phyloP scores from a whole-genome alignment of 2,329 filamentous ascomycete genomes.

The Pseudopithomyces chartarum region DNA sequence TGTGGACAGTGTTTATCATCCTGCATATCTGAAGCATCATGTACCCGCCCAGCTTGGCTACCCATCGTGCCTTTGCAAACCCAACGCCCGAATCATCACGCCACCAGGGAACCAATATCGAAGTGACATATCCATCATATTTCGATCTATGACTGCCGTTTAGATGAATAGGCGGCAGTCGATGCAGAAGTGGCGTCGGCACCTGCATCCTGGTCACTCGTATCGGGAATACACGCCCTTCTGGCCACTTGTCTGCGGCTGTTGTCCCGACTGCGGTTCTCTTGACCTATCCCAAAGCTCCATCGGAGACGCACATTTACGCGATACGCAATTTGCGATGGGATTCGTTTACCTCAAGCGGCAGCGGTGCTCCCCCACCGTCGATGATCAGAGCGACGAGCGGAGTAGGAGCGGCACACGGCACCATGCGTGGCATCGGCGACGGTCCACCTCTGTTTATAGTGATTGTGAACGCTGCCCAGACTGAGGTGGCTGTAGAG shows the following conservation, averaged over 20 bases:
- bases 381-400: not conserved
- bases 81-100: constrained; percentile 1
- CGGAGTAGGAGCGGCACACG: not conserved
- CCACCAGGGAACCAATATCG: not conserved
- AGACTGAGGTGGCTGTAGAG: constrained; percentile 5
- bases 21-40: not conserved
- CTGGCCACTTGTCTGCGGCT: constrained; percentile 6
- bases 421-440: constrained; percentile 4
- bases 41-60: not conserved
- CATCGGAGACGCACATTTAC: not conserved
- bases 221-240: constrained; percentile 8
- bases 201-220: constrained; percentile 5
- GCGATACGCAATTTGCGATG: not conserved
- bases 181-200: constrained; percentile 11
- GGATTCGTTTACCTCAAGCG: constrained; percentile 12
- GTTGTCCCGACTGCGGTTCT: constrained; percentile 3
- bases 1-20: not conserved
- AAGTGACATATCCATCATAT: constrained; percentile 3
- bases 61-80: not conserved
- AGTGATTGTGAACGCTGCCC: constrained; percentile 7
- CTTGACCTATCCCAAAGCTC: constrained; percentile 5
- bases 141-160: not conserved
- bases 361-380: constrained; percentile 3
- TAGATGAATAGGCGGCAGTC: constrained; percentile 1
- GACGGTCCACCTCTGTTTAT: constrained; percentile 12